These are phyloP conservation scores for Boletus rubescentipes DNA, from an alignment of 768 basidiomycete species.

Conservation along the genomic window DNA sequence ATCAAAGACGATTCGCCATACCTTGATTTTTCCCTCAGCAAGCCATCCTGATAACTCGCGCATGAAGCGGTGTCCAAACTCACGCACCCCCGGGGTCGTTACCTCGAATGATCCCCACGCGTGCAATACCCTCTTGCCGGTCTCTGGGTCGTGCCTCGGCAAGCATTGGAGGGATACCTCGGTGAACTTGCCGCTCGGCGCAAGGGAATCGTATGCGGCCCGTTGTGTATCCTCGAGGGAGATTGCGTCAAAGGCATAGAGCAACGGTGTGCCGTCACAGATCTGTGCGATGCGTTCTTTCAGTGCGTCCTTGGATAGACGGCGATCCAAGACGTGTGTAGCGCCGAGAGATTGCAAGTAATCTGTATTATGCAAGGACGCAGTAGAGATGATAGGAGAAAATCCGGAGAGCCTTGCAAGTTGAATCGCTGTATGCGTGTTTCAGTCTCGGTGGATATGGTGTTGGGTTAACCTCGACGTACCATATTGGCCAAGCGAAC, in stretches of 20 bases:
- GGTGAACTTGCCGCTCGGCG: constrained; percentile 23
- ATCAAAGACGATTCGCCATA: background rate
- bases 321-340: constrained; percentile 33
- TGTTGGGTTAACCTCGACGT: background rate
- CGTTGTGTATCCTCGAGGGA: constrained; percentile 32
- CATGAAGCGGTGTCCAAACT: constrained; percentile 11
- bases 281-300: background rate
- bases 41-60: constrained; percentile 5
- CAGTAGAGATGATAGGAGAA: constrained; percentile 36
- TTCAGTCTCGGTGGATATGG: background rate
- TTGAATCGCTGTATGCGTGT: constrained; percentile 24
- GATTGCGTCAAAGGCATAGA: constrained; percentile 27
- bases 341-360: constrained; percentile 35
- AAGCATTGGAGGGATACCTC: background rate
- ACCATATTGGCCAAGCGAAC: constrained; percentile 37
- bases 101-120: constrained; percentile 4
- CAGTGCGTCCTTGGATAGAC: constrained; percentile 8
- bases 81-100: background rate
- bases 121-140: constrained; percentile 3
- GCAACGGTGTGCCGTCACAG: background rate
- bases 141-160: background rate
- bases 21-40: constrained; percentile 14
- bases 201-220: constrained; percentile 29
- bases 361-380: too few relatives aligned
- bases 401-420: constrained; percentile 31